A percentile compares a stretch with the other conserved stretches of the same genome.
Evolutionary conservation across 495 filamentous ascomycete species (phyloP).

Genomic region (Friedmanniomyces endolithicus): DNA sequence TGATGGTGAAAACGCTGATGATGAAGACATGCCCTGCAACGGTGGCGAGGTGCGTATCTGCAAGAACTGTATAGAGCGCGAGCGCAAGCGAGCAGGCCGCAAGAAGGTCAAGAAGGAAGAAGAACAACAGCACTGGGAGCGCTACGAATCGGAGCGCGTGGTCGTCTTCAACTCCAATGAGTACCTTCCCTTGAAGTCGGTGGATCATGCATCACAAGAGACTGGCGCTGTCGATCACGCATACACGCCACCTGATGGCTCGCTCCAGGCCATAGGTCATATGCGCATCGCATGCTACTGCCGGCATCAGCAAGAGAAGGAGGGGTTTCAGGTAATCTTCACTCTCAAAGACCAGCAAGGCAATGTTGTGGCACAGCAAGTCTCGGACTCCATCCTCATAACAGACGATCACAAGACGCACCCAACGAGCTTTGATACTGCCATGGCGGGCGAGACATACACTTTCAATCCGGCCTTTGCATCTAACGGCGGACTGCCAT

Average conservation of each 20-base stretch:
- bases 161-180: conserved; percentile 93
- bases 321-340: conserved; percentile 88
- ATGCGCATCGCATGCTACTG: conserved; percentile 99
- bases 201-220: conserved; percentile 30
- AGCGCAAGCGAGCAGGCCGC: conserved; percentile 75
- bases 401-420: conserved; percentile 95
- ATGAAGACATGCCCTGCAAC: conserved; percentile 61
- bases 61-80: conserved; percentile 65
- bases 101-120: conserved; percentile 81
- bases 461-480: not conserved
- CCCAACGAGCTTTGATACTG: conserved; percentile 4
- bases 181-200: conserved; percentile 67
- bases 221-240: conserved; percentile 3
- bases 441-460: conserved; percentile 2
- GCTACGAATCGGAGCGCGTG: conserved; percentile 63
- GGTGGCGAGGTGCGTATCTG: conserved; percentile 85
- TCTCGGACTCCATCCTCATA: conserved; percentile 80
- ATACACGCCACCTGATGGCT: conserved; percentile 40
- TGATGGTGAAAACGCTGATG: conserved; percentile 21
- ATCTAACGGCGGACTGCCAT: conserved; percentile 3
- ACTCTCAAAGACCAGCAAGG: conserved; percentile 71
- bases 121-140: conserved; percentile 68
- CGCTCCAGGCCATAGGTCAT: conserved; percentile 64
- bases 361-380: conserved; percentile 66
- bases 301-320: conserved; percentile 81